Percentiles rank a stretch among this genome's conserved stretches.
Evolutionary conservation across 768 basidiomycete genomes (phyloP).

Genomic region (Suillus placidus): DNA sequence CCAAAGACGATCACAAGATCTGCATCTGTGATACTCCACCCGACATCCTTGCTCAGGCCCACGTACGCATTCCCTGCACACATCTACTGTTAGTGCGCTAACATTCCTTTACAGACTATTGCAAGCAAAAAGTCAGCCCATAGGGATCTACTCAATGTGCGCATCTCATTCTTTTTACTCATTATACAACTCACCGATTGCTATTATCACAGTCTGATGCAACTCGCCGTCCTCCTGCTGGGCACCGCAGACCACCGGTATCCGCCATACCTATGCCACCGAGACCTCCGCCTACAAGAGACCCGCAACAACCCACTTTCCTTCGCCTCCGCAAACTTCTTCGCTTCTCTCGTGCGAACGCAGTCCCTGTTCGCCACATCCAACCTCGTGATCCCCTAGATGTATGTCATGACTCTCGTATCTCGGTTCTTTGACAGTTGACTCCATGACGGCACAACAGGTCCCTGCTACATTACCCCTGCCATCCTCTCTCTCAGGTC

Average conservation of each 20-base stretch:
- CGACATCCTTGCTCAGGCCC: not conserved
- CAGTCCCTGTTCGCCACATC: not conserved
- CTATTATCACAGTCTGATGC: not conserved
- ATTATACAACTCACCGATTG: not conserved
- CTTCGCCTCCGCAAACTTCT: not conserved
- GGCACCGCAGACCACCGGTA: not conserved
- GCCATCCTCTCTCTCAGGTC: not conserved
- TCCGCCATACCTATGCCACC: fast-evolving
- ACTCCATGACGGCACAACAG: not conserved
- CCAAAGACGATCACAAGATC: not conserved
- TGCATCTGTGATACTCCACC: not conserved
- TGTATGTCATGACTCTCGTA: not conserved
- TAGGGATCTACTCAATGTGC: not conserved
- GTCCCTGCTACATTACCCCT: not conserved
- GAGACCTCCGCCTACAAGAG: not conserved
- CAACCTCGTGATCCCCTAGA: not conserved
- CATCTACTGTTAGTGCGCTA: not conserved
- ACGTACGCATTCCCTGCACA: not conserved
- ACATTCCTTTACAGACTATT: not conserved
- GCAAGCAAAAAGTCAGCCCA: not conserved
- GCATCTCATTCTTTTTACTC: not conserved
- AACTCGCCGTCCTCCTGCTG: not conserved
- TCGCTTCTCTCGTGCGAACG: not conserved
- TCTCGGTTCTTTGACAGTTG: not conserved
- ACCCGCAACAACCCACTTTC: not conserved